phyloP scores from a whole-genome alignment of 2,329 filamentous ascomycete species.

The Cryoendolithus antarcticus region DNA sequence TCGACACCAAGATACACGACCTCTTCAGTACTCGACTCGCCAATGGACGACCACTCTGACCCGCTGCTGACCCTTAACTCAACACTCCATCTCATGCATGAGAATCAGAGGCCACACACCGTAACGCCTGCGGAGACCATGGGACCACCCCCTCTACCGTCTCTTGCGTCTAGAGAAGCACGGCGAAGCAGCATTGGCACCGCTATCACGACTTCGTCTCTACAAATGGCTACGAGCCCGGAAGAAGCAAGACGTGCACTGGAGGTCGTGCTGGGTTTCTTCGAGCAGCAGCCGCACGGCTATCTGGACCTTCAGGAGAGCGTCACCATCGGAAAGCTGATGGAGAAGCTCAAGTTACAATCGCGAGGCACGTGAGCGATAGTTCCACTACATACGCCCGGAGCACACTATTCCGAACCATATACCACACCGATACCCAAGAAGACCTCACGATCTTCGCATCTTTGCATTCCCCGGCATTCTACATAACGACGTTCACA shows the following conservation, averaged over 20 bases:
- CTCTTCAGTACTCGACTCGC: slow-evolving; percentile 26
- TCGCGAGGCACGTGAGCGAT: slow-evolving; percentile 6
- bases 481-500: too few species aligned
- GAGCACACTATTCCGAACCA: too few species aligned
- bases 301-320: slow-evolving; percentile 69
- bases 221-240: slow-evolving; percentile 53
- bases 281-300: slow-evolving; percentile 57
- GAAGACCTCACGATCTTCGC: too few species aligned
- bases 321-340: slow-evolving; percentile 64
- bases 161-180: slow-evolving; percentile 13
- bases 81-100: slow-evolving; percentile 22
- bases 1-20: slow-evolving; percentile 42
- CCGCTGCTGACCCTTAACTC: slow-evolving; percentile 31
- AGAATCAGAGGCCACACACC: slow-evolving; percentile 13
- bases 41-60: slow-evolving; percentile 21
- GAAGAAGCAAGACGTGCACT: slow-evolving; percentile 77
- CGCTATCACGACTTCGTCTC: slow-evolving; percentile 10
- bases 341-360: slow-evolving; percentile 65
- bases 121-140: slow-evolving; percentile 27
- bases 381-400: too few species aligned
- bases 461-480: too few species aligned
- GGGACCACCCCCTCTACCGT: slow-evolving; percentile 35
- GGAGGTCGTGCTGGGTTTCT: slow-evolving; percentile 69
- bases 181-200: neutral
- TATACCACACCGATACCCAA: too few species aligned